Conservation (phyloP, 2,329 filamentous ascomycete genomes). For the Dissoconium aciculare region DNA sequence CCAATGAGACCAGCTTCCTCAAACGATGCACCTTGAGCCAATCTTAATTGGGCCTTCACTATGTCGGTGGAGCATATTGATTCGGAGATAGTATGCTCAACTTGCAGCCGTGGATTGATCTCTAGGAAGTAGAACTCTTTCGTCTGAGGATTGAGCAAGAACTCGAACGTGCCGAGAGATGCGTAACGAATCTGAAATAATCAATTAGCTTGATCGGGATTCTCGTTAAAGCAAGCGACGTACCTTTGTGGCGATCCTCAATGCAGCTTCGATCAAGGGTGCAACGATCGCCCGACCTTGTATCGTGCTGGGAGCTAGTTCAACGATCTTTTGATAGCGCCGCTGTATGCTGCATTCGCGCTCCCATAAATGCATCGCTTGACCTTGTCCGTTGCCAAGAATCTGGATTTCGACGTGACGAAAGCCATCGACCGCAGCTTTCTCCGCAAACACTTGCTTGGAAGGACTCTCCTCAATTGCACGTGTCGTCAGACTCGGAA, state of each 20-base stretch:
- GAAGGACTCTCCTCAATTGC: conserved; percentile 45
- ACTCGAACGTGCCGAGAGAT: conserved; percentile 51
- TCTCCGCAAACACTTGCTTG: conserved; percentile 43
- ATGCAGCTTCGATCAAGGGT: conserved; percentile 38
- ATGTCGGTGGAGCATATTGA: conserved; percentile 40
- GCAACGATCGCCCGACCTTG: conserved; percentile 32
- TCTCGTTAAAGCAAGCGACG: too few species aligned
- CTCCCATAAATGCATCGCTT: conserved; percentile 43
- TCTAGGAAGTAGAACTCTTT: conserved; percentile 44
- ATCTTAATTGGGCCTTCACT: conserved; percentile 39
- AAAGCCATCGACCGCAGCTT: conserved; percentile 47
- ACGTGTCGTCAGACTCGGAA: conserved; percentile 34
- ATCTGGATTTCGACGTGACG: conserved; percentile 49
- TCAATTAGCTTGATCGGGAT: too few species aligned
- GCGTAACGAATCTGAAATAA: conserved; percentile 36
- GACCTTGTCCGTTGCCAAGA: conserved; percentile 39
- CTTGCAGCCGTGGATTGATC: conserved; percentile 45
- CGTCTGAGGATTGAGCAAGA: conserved; percentile 38
- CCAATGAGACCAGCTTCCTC: conserved; percentile 16
- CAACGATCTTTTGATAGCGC: conserved; percentile 47
- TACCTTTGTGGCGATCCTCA: conserved; percentile 37
- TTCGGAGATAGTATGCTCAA: conserved; percentile 49
- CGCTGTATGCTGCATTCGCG: conserved; percentile 47
- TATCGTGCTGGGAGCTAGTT: conserved; percentile 41
- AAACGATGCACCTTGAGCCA: conserved; percentile 37